phyloP scores from a whole-genome alignment of 2,329 filamentous ascomycete genomes.

The Sporothrix globosa region DNA sequence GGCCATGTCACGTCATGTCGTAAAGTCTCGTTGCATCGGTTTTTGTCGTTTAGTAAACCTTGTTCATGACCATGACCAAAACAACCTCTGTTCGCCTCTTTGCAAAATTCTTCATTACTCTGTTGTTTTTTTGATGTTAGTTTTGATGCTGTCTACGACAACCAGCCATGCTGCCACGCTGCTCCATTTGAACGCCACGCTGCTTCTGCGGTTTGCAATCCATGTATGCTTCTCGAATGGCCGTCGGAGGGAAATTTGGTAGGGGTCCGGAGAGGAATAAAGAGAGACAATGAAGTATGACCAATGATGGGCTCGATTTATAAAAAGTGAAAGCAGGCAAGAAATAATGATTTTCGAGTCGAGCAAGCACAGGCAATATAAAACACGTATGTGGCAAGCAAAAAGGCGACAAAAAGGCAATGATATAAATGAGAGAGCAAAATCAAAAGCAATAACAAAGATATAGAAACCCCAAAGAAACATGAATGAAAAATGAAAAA shows the following conservation, averaged over 20 bases:
- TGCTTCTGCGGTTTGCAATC: no score
- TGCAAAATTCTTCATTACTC: not conserved
- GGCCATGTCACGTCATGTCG: not conserved
- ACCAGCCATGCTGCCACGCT: not conserved
- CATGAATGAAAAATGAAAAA: slow-evolving; percentile 6
- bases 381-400: slow-evolving; percentile 2
- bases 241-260: not conserved
- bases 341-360: slow-evolving; percentile 8
- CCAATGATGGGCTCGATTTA: slow-evolving; percentile 18
- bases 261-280: not conserved
- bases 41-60: not conserved
- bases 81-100: not conserved
- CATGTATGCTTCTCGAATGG: no score
- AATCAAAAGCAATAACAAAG: slow-evolving; percentile 20
- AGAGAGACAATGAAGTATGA: not conserved
- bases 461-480: slow-evolving; percentile 12
- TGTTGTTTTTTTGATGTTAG: not conserved
- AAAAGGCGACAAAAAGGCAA: slow-evolving; percentile 3
- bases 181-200: not conserved
- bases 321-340: not conserved
- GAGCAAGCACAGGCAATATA: not conserved
- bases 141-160: not conserved
- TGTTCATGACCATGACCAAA: not conserved
- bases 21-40: not conserved
- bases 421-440: slow-evolving; percentile 3